These are phyloP conservation scores for Choiromyces venosus DNA, from an alignment of 495 filamentous ascomycete species.

Conservation along the genomic window DNA sequence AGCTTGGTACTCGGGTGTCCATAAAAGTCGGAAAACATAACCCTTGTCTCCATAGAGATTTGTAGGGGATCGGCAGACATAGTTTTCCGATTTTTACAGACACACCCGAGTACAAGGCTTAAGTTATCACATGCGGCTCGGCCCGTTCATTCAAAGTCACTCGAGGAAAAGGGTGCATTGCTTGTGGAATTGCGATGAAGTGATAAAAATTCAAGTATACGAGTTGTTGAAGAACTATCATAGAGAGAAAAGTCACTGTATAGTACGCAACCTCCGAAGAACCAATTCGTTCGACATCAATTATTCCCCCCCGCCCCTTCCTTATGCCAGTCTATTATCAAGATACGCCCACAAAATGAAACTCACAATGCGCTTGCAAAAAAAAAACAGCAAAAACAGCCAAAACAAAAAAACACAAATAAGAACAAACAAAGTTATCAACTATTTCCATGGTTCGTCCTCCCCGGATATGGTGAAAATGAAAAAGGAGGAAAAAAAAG, in stretches of 20 bases:
- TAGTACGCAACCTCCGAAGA: not conserved
- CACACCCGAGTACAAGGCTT: too few relatives aligned
- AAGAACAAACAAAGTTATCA: conserved; percentile 2
- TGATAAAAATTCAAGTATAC: not conserved
- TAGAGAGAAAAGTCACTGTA: not conserved
- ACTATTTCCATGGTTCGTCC: not conserved
- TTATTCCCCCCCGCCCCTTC: not conserved
- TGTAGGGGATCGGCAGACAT: too few relatives aligned
- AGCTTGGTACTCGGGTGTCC: too few relatives aligned
- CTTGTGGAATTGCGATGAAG: not conserved
- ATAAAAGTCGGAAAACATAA: too few relatives aligned
- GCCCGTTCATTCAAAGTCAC: not conserved
- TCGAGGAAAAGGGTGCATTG: not conserved
- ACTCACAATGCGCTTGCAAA: not conserved
- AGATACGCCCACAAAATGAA: not conserved
- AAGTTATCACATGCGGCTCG: not conserved
- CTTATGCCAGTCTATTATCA: conserved; percentile 3
- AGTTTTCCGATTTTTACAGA: too few relatives aligned
- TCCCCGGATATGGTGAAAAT: not conserved
- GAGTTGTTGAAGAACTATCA: not conserved
- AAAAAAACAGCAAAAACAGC: conserved; percentile 3
- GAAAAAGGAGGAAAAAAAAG: not conserved
- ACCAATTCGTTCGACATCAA: not conserved
- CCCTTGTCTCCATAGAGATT: too few relatives aligned
- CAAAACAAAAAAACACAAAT: conserved; percentile 7